Evolutionary conservation across 306 rosid genomes (phyloP), one percentile per base, ranked within the genome.

Genomic region (Pyrus communis): DNA sequence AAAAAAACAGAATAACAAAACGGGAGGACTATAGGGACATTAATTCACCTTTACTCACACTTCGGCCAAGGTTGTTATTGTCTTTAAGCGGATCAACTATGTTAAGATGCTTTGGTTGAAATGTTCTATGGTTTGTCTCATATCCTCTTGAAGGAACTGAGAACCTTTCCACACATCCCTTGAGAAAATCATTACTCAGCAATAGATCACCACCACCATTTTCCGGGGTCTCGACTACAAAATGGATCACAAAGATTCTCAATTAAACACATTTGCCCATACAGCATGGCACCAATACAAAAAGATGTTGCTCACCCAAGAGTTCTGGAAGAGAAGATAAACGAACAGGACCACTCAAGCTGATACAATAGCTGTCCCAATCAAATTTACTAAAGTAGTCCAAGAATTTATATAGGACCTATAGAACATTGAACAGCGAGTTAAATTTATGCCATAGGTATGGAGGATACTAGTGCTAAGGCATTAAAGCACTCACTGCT

Each of bases 1-100:
- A 46, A 61, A 28, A 18, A 38, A 38, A 61, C 45, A 64, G 45
- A 43, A 45, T 17, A 7, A 45, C 59, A 69, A 28, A 62, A 46
- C 3, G n/a, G 52, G 62, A 57, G 67, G 72, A 18, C 35, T 40
- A 60, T 19, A 33, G 52, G 74, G 76, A 69, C 28, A 62, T 25
- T 61, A 52, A 28, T 38, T 35, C 85, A 91, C 98, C 98, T 88
- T 78, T 91, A 84, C 85, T 93, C 70, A 93, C 97, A 85, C 98
- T 91, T 70, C 98, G 97, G 65, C 98, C 98, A 81, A 93, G 98
- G 80, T 93, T 93, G 89, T 93, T 93, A 85, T 91, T 91, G 81
- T 90, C 96, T 85, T 91, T 93, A 51, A 93, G 88, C 31, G 98
- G 98, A 86, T 93, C 98, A 70, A 93, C 85, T 65, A 93, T 93